Percentiles rank a stretch among this genome's conserved stretches.
Evolutionary conservation across 441 rosid species (phyloP).

Genomic region (Euphorbia schlechtendalii): DNA sequence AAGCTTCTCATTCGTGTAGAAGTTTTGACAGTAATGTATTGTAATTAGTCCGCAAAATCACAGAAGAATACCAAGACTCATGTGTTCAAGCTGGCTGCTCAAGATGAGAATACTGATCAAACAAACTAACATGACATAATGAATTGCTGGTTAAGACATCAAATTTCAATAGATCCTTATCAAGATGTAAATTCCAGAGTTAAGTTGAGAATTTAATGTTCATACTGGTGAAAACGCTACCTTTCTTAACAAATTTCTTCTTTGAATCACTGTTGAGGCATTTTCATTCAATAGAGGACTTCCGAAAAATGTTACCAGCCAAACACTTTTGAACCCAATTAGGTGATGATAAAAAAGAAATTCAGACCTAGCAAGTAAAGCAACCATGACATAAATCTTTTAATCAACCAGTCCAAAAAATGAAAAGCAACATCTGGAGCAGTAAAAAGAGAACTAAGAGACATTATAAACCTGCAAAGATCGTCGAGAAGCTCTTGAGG

Average conservation of each 20-base stretch:
- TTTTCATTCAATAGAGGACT: not conserved
- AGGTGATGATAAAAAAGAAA: not conserved
- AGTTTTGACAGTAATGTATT: not conserved
- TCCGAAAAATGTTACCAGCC: not conserved
- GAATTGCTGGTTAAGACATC: not conserved
- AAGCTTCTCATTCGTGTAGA: not conserved
- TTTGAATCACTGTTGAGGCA: too few relatives aligned
- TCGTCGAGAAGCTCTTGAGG: constrained; percentile 94
- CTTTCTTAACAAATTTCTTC: not conserved
- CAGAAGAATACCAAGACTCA: not conserved
- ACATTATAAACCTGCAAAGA: constrained; percentile 90
- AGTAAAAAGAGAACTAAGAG: not conserved
- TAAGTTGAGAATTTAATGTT: not conserved
- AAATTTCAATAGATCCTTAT: not conserved
- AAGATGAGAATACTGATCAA: not conserved
- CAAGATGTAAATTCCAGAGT: not conserved
- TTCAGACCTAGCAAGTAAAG: not conserved
- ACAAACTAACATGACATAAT: not conserved
- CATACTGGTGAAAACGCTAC: not conserved
- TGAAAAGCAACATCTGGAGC: not conserved
- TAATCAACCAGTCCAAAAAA: not conserved
- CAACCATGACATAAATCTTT: not conserved
- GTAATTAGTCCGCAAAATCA: not conserved
- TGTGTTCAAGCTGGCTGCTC: not conserved
- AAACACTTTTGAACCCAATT: not conserved